Conservation (phyloP, 345 rosid species). For the Excoecaria cochinchinensis region DNA sequence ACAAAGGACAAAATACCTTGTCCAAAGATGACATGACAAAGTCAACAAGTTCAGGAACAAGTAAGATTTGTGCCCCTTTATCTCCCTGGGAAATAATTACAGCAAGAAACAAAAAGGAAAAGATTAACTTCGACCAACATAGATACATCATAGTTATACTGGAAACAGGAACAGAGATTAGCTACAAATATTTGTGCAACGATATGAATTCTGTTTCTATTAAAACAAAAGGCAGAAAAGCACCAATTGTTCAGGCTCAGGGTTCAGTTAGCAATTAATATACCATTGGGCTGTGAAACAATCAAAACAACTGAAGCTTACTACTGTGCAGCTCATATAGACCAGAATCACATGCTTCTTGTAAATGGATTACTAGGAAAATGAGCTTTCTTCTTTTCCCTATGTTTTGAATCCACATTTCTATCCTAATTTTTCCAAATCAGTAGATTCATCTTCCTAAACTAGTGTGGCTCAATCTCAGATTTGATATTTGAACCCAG, state of each 20-base stretch:
- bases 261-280: background rate
- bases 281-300: background rate
- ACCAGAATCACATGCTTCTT: background rate
- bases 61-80: conserved; percentile 77
- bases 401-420: background rate
- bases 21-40: conserved; percentile 67
- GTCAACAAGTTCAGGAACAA: conserved; percentile 87
- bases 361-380: background rate
- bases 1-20: conserved; percentile 60
- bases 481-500: conserved; percentile 1
- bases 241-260: background rate
- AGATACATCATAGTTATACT: background rate
- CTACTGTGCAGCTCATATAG: background rate
- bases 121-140: background rate
- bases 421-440: background rate
- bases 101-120: conserved; percentile 11
- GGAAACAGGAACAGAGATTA: background rate
- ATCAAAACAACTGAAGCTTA: background rate
- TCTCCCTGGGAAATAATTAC: conserved; percentile 53
- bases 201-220: background rate
- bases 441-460: background rate
- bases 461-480: background rate
- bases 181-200: background rate
- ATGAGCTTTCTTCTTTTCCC: background rate
- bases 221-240: background rate